phyloP scores from a whole-genome alignment of 768 basidiomycete species.

The Heimioporus sp. region DNA sequence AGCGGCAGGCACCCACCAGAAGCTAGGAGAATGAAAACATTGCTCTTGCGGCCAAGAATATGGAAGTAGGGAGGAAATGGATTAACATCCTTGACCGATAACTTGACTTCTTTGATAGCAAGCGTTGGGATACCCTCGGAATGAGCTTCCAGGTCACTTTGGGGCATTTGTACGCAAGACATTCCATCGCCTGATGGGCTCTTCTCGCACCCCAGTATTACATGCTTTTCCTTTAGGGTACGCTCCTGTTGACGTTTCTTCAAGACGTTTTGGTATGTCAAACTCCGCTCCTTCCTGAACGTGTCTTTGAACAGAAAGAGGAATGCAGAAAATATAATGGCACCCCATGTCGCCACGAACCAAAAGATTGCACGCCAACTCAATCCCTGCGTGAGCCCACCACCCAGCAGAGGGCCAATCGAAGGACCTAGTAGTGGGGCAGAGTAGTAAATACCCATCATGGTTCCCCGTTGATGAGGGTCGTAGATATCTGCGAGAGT shows the following conservation, averaged over 20 bases:
- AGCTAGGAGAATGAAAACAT: conserved; percentile 54
- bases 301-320: conserved; percentile 79
- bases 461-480: conserved; percentile 68
- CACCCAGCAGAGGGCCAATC: conserved; percentile 69
- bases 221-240: conserved; percentile 17
- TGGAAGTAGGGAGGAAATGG: conserved; percentile 60
- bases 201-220: neutral
- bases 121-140: conserved; percentile 6
- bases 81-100: conserved; percentile 70
- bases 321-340: conserved; percentile 53
- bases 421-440: conserved; percentile 76
- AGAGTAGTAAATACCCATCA: conserved; percentile 81
- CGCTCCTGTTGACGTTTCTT: conserved; percentile 37
- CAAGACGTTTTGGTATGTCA: conserved; percentile 71
- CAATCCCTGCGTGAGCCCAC: conserved; percentile 62
- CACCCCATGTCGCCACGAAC: conserved; percentile 70
- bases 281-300: conserved; percentile 79
- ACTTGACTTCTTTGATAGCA: conserved; percentile 40
- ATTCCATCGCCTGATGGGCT: neutral
- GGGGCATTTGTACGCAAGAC: neutral
- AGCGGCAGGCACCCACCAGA: conserved; percentile 24
- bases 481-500: conserved; percentile 82
- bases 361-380: conserved; percentile 86
- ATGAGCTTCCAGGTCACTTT: conserved; percentile 26
- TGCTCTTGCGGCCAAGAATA: conserved; percentile 63